Base-by-base conservation (phyloP, 495 filamentous ascomycete species). In the Penicillium turbatum region DNA sequence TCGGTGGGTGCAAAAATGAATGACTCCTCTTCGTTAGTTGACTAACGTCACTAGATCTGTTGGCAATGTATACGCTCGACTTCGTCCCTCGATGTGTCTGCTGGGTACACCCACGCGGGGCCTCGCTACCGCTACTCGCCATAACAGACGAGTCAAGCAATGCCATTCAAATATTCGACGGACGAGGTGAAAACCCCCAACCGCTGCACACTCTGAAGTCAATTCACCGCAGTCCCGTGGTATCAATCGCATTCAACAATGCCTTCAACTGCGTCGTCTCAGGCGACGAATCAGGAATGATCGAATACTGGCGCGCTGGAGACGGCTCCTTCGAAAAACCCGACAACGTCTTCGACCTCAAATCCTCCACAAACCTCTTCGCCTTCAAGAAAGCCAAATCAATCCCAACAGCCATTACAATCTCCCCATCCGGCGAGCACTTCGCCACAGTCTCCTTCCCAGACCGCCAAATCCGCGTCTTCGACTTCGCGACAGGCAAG, bases 351-450 rank as follows among this genome's bases (percentile, higher is more conserved):
- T 99, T 95, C 64, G 78, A 87, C 42, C 86, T 87, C 62, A 99
- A 99, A 66, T 93, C 89, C 63, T 85, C 85, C 3, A 99, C 93
- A 10, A 90, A 87, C 49, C 79, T 99, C 2, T 97, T 99, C 66
- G 92, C 95, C 31, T 99, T 97, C 75, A 97, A 95, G 62, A 97
- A 91, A 70, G 80, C 89, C 37, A 97, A 96, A 65, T 92, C 90
- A 0, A 78, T 86, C 0, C 91, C 93, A 0, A 79, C 87, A 13
- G 87, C 88, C n/a, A 71, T 99, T 41, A 89, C 87, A 0, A 80
- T 99, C 37, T 96, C 92, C 0, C 89, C 92, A 0, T 86, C 87
- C 0, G 88, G 90, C 6, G 79, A 82, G 29, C 87, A 88, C 17
- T 96, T 97, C 64, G 88, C 87, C 5, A 90, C 91, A 0, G 85